Percentiles rank a stretch among this genome's conserved stretches.
Evolutionary conservation across 768 basidiomycete genomes (phyloP).

Genomic region (Phlebiopsis gigantea): DNA sequence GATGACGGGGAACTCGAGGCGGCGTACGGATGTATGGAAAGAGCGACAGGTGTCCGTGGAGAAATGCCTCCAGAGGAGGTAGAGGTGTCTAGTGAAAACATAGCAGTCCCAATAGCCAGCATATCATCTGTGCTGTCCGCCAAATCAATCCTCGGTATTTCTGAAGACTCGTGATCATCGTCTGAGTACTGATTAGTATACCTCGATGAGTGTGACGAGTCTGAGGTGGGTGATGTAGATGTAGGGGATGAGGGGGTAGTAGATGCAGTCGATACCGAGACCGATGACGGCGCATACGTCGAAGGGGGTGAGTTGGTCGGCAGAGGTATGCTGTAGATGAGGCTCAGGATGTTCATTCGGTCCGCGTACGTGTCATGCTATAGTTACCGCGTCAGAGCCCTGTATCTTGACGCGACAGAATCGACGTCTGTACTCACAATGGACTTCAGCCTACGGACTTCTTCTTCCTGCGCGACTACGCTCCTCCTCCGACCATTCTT

Average conservation of each 20-base stretch:
- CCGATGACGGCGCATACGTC: slow-evolving; percentile 37
- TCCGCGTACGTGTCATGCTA: slow-evolving; percentile 95
- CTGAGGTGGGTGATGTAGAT: slow-evolving; percentile 47
- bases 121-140: slow-evolving; percentile 25
- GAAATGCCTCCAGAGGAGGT: slow-evolving; percentile 3
- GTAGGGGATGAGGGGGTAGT: slow-evolving; percentile 45
- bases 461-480: slow-evolving; percentile 87
- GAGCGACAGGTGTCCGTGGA: slow-evolving; percentile 13
- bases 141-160: slow-evolving; percentile 23
- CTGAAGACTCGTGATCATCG: slow-evolving; percentile 15
- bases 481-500: slow-evolving; percentile 63
- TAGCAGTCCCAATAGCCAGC: slow-evolving; percentile 42
- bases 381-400: background rate
- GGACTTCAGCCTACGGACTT: slow-evolving; percentile 78
- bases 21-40: slow-evolving; percentile 20
- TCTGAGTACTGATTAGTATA: slow-evolving; percentile 10
- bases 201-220: slow-evolving; percentile 33
- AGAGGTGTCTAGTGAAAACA: slow-evolving; percentile 34
- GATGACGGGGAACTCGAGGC: slow-evolving; percentile 9
- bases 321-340: slow-evolving; percentile 83
- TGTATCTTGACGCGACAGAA: background rate
- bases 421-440: slow-evolving; percentile 62
- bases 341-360: slow-evolving; percentile 87
- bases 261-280: slow-evolving; percentile 45
- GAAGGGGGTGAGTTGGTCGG: slow-evolving; percentile 61